Evolutionary conservation across 176 grass and related monocot genomes (phyloP).

Genomic region (Carex parvula): DNA sequence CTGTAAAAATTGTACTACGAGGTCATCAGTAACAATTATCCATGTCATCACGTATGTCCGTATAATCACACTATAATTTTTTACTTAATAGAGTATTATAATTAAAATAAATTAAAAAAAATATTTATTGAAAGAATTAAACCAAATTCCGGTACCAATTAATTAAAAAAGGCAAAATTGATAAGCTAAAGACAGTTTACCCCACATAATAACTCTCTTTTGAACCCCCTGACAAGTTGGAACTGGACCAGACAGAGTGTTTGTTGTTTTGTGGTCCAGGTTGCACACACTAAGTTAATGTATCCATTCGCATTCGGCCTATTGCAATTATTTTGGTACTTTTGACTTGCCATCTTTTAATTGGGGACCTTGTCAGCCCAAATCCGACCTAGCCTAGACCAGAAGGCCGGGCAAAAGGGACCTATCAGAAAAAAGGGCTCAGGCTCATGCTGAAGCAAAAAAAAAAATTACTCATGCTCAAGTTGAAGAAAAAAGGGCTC

Average conservation of each 20-base stretch:
- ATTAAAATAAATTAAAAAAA: too few relatives aligned
- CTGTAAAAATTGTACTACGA: too few relatives aligned
- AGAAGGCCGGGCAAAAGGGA: too few relatives aligned
- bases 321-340: background rate
- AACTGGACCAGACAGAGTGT: background rate
- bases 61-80: too few relatives aligned
- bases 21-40: too few relatives aligned
- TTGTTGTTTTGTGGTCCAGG: slow-evolving; percentile 7
- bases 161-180: background rate
- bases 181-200: background rate
- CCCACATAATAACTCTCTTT: background rate
- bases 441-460: too few relatives aligned
- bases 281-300: background rate
- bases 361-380: background rate
- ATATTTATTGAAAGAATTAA: too few relatives aligned
- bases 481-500: too few relatives aligned
- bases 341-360: background rate
- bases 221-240: background rate
- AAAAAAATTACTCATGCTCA: too few relatives aligned
- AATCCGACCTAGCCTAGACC: background rate
- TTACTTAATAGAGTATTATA: too few relatives aligned
- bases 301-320: background rate
- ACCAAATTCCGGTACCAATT: background rate
- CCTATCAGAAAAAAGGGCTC: too few relatives aligned
- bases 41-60: too few relatives aligned